Percentiles rank a stretch among this genome's conserved stretches.
phyloP scores from a whole-genome alignment of 2,329 filamentous ascomycete species.

The Sphaerulina musiva region DNA sequence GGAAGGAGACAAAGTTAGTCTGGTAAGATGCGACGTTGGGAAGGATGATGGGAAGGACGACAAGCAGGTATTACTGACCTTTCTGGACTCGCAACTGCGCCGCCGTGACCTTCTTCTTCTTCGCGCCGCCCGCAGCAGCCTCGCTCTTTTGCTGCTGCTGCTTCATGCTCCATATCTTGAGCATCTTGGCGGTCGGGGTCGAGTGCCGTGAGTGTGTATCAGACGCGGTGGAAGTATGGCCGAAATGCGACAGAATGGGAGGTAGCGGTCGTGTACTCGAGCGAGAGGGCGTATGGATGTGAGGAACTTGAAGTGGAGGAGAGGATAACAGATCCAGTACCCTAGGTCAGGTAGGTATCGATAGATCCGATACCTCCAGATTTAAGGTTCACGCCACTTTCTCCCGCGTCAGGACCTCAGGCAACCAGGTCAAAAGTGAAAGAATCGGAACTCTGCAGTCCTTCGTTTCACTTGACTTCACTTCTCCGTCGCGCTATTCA shows the following conservation, averaged over 20 bases:
- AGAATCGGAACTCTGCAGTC: background rate
- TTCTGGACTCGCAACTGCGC: conserved; percentile 94
- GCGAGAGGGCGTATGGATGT: background rate
- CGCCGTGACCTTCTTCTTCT: conserved; percentile 98
- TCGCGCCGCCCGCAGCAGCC: conserved; percentile 64
- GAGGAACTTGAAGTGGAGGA: background rate
- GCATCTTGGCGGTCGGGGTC: conserved; percentile 56
- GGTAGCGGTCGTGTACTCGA: background rate
- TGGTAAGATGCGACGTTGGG: background rate
- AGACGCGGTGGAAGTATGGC: background rate
- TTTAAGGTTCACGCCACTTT: background rate
- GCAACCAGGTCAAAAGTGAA: background rate
- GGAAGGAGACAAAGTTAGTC: conserved; percentile 5
- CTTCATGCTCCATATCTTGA: conserved; percentile 98
- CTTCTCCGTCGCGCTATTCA: background rate
- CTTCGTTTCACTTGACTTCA: background rate
- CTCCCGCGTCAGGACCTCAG: background rate
- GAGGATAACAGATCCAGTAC: background rate
- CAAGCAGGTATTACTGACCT: conserved; percentile 50
- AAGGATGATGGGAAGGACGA: too few relatives aligned
- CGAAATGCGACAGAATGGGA: background rate
- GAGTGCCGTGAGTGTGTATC: background rate
- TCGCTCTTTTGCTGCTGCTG: conserved; percentile 95
- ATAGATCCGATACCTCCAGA: background rate
- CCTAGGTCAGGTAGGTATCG: too few relatives aligned